phyloP scores from a whole-genome alignment of 1,284 basidiomycete genomes.

The Ceratobasidium papillatum region DNA sequence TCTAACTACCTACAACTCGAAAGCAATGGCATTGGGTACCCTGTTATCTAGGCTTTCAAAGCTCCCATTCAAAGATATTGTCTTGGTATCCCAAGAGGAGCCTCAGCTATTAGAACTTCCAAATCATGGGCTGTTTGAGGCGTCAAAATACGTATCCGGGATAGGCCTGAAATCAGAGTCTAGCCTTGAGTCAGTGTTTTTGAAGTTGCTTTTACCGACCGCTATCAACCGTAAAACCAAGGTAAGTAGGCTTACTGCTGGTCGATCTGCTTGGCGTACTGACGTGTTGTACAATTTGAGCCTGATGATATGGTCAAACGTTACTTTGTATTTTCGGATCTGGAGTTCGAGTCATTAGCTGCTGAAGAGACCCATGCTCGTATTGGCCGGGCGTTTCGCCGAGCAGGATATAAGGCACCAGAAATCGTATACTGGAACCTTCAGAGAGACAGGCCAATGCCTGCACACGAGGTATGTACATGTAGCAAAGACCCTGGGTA shows the following conservation, averaged over 20 bases:
- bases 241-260: background rate
- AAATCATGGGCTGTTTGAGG: conserved; percentile 51
- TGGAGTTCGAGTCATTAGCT: conserved; percentile 69
- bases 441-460: conserved; percentile 42
- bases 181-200: conserved; percentile 67
- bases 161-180: conserved; percentile 67
- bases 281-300: background rate
- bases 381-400: conserved; percentile 60
- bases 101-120: conserved; percentile 63
- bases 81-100: conserved; percentile 70
- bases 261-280: no score
- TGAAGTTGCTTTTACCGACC: conserved; percentile 65
- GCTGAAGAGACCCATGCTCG: conserved; percentile 71
- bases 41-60: conserved; percentile 66
- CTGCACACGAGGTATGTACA: conserved; percentile 23
- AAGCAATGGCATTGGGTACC: conserved; percentile 68
- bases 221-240: conserved; percentile 63
- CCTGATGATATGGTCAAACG: conserved; percentile 73
- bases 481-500: background rate
- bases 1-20: background rate
- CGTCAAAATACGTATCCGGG: conserved; percentile 53
- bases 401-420: conserved; percentile 71
- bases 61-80: conserved; percentile 68
- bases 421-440: conserved; percentile 68
- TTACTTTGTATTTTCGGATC: conserved; percentile 76